Evolutionary conservation across 805 yeast species (phyloP), one percentile per base, ranked within the genome.

Genomic region (Saturnispora ahearnii): DNA sequence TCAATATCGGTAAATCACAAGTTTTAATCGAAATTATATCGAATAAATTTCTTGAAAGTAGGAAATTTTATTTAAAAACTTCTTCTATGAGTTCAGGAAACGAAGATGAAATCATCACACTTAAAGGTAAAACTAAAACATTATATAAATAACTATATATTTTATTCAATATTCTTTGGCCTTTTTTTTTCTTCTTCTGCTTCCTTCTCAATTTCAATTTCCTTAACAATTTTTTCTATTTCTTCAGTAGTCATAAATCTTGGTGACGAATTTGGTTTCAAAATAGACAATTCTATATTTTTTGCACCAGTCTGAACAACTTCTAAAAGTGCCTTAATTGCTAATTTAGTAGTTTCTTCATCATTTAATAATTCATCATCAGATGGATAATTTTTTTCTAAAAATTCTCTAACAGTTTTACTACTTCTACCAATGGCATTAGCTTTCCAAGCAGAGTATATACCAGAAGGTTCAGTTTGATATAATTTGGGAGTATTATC

Each of bases 221-320:
- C 83, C 53, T 82, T 81, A 41, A 90, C 97, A 57, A 81, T 77
- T 51, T 74, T 74, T 57, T 81, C 84, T 55, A 90, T 81, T 57
- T 82, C 86, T 18, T 85, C 95, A 48, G 79, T 76, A 15, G 79
- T 69, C 62, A 90, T 74, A 49, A 71, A 69, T 55, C 76, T 76
- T 57, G 87, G 76, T 36, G 73, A 67, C 57, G 75, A 70, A 47
- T 78, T 80, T 30, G 96, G 86, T 54, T 78, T 79, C 78, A 91
- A 80, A 36, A 93, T 82, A 4, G 95, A 85, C 46, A 93, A 81
- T 69, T 93, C 99, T 63, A 93, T 90, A 67, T 93, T 93, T 65
- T 87, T 87, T 42, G 97, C 95, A 40, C 99, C 99, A 2, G 97
- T 90, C 71, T 93, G 98, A 24, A 93, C 99, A 45, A 93, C 97